Conservation (phyloP, 2,329 filamentous ascomycete species). For the Cercospora zeae-maydis region DNA sequence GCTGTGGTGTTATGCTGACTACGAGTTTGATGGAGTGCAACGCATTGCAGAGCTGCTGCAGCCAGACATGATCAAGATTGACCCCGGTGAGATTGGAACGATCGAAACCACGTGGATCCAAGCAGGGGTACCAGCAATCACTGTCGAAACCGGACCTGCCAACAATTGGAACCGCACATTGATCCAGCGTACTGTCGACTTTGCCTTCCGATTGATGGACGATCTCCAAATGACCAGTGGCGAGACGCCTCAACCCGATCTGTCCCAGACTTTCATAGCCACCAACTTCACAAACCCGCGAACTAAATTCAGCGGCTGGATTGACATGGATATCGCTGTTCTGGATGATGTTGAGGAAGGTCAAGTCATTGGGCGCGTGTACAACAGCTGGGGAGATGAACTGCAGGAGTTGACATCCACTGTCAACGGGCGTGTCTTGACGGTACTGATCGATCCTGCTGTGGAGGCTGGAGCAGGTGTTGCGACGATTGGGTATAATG, state of each 20-base stretch:
- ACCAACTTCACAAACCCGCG: conserved; percentile 35
- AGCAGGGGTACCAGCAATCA: conserved; percentile 38
- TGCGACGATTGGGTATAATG: conserved; percentile 39
- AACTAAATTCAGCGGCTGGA: conserved; percentile 32
- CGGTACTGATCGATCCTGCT: conserved; percentile 36
- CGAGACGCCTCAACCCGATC: conserved; percentile 3
- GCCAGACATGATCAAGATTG: too few species aligned
- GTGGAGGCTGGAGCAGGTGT: conserved; percentile 38
- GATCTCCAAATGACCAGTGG: conserved; percentile 28
- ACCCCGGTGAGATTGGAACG: too few species aligned
- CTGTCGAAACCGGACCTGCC: conserved; percentile 40
- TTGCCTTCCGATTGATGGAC: conserved; percentile 31
- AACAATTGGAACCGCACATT: conserved; percentile 39
- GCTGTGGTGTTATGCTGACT: conserved; percentile 42
- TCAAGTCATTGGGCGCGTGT: conserved; percentile 37
- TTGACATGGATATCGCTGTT: conserved; percentile 30
- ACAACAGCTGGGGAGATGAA: conserved; percentile 39
- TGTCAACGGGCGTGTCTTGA: conserved; percentile 36
- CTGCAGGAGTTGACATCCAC: conserved; percentile 37
- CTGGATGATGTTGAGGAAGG: conserved; percentile 38
- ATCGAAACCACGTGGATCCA: conserved; percentile 35
- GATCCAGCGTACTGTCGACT: conserved; percentile 37
- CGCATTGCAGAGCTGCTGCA: conserved; percentile 15
- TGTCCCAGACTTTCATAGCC: conserved; percentile 29
- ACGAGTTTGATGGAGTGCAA: conserved; percentile 38